Evolutionary conservation across 495 filamentous ascomycete genomes (phyloP), one percentile per base, ranked within the genome.

Genomic region (Terfezia boudieri): DNA sequence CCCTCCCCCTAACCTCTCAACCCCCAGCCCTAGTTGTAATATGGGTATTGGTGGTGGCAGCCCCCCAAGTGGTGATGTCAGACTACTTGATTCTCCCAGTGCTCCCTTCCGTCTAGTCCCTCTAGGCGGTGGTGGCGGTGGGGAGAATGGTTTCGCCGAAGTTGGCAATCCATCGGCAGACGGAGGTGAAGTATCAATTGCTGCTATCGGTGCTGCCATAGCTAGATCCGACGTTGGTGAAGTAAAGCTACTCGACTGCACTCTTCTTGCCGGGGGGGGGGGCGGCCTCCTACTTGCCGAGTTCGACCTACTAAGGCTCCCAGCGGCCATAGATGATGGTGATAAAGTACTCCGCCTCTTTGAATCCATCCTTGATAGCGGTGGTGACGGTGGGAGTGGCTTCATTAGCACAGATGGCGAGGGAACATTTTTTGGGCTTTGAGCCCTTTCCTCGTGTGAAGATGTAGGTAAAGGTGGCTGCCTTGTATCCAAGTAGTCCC

Each of bases 101-200:
- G 26, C 26, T 32, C 26, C 1, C 49, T 56, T 23, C 48, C 54
- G n/a, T n/a, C 52, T 9, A 48, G 46, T 59, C n/a, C 52, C 54
- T 5, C 41, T 61, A 12, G 52, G 57, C 4, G 51, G 54, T 41
- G 49, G 57, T 1, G 61, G 61, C 3, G 60, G 61, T 9, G 61
- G 61, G 0, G 60, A 58, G 2, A 56, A 54, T 9, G 60, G 60
- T 3, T 52, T 49, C n/a, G 51, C 46, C 12, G 56, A 35, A 0
- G 49, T 35, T 8, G 35, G 32, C 14, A 55, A 9, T 61, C 53
- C 8, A 61, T 55, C 26, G 62, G 60, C 16, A 61, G 58, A 5
- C 52, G 61, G 4, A 61, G 61, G 17, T 62, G 61, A 2, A 54
- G 53, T 37, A 51, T 41, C 26, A 7, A 32, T 32, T 32, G 26